Base-by-base conservation (phyloP, 164 flowering plant species). In the Tetracentron sinense region DNA sequence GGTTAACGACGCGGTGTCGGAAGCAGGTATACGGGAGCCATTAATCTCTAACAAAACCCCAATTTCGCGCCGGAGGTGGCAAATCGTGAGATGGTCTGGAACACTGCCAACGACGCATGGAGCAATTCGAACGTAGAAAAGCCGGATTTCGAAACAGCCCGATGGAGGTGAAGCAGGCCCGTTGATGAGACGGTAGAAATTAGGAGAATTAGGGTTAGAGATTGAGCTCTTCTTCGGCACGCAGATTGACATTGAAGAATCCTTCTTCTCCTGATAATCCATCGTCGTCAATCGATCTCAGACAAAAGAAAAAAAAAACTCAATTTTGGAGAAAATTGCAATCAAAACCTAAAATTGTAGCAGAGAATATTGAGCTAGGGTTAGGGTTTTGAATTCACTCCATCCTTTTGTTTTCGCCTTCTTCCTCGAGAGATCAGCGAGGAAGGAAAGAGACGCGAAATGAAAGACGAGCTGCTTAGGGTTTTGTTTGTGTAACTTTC, bases 101-200 rank as follows among this genome's bases (percentile, higher is more conserved):
- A 80, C 80, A 61, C 57, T 29, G n/a, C 73, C 84, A 26, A 80
- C 66, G 11, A 75, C 81, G 61, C 90, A 87, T 0, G 94, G 86
- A 2, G 86, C 26, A 23, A 89, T 72, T 16, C 95, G 77, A 2
- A 89, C 95, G 68, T 88, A 90, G 72, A 93, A 88, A 0, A 93
- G 76, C 11, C 96, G 82, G 57, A 88, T 82, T 60, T 86, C 92
- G 56, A 86, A 63, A 70, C 77, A 74, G 4, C 63, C 71, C 8
- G 77, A 74, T 7, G 67, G 62, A 4, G 53, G 58, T 29, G 65
- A 22, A 16, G 74, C 64, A 3, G 62, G 65, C 3, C 55, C 65
- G 21, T 69, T 69, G 35, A 62, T 56, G 16, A 71, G 21, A 20
- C 66, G 63, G 14, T 72, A 68, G n/a, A n/a, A n/a, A n/a, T n/a